Base-by-base conservation (phyloP, 2,329 filamentous ascomycete genomes). In the Diaporthe longicolla region DNA sequence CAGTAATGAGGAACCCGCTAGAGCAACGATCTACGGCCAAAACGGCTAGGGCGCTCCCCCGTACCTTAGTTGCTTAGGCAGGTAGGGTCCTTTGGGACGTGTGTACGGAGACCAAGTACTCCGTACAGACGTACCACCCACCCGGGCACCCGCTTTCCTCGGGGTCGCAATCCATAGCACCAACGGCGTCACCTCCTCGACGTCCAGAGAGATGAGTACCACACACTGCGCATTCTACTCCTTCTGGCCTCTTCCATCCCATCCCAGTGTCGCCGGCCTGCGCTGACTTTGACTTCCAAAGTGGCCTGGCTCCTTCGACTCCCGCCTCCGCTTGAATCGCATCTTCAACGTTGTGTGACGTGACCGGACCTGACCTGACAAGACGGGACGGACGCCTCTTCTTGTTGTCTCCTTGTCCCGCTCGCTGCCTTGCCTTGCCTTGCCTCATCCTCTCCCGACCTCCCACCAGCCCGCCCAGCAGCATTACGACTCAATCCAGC, bases 11-110 rank as follows among this genome's bases (percentile, higher is more conserved):
- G 63, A 68, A 54, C 48, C 63, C 63, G 63, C 63, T 68, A 68
- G 63, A 68, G 63, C 63, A 68, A 68, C 48, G 63, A 68, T 68
- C 63, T 68, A 68, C 63, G 32, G 63, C 63, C 63, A 68, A 68
- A 68, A 54, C 63, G 63, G 63, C 63, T 68, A 68, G 63, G 63
- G 19, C 19, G 48, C 13, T 26, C 45, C 40, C n/a, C 63, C n/a
- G 45, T 40, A 37, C 45, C 45, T 13, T 13, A 40, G 37, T 13
- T 13, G 11, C 63, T 40, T 68, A 54, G 63, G 48, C 63, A 68
- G 63, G 45, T 37, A 68, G 63, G 63, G 63, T 68, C 63, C 63
- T 15, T 15, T 66, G 37, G 63, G n/a, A 48, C 45, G 19, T 17
- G 21, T 50, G 45, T n/a, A 65, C 40, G 40, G 37, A 9, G 15